Conservation (phyloP, 192 early-diverging fungal species). For the Podila verticillata region DNA sequence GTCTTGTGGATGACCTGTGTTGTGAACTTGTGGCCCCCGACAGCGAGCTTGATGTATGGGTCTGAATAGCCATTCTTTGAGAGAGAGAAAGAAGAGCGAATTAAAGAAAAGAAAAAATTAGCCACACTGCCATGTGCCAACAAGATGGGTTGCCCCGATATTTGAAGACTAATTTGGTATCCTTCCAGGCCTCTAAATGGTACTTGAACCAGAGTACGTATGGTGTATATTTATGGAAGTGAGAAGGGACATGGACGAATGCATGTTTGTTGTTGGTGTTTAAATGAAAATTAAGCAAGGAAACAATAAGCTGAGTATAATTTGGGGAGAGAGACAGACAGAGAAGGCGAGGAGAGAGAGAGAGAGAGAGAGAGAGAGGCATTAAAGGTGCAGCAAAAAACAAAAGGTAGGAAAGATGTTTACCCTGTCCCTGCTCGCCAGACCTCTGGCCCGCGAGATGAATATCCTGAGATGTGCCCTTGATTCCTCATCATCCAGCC, state of each 20-base stretch:
- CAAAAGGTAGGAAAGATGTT: not conserved
- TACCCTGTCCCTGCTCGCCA: constrained; percentile 47
- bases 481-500: constrained; percentile 20
- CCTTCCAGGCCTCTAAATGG: too few species aligned
- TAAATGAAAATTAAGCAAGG: not conserved
- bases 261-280: too few species aligned
- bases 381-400: not conserved
- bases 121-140: too few species aligned
- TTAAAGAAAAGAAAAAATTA: not conserved
- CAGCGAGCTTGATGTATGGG: constrained; percentile 38
- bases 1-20: constrained; percentile 71
- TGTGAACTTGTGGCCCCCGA: constrained; percentile 46
- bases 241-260: not conserved
- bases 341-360: not conserved
- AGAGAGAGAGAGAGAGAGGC: not conserved
- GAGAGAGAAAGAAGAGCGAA: too few species aligned
- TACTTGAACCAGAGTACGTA: not conserved
- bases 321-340: not conserved
- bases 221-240: not conserved
- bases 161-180: too few species aligned
- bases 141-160: too few species aligned
- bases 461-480: constrained; percentile 26
- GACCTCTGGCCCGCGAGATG: constrained; percentile 26
- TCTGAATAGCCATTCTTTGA: constrained; percentile 41
- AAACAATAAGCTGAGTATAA: too few species aligned